Evolutionary conservation across 495 filamentous ascomycete species (phyloP), one percentile per base, ranked within the genome.

Genomic region (Penicillium diatomitis): DNA sequence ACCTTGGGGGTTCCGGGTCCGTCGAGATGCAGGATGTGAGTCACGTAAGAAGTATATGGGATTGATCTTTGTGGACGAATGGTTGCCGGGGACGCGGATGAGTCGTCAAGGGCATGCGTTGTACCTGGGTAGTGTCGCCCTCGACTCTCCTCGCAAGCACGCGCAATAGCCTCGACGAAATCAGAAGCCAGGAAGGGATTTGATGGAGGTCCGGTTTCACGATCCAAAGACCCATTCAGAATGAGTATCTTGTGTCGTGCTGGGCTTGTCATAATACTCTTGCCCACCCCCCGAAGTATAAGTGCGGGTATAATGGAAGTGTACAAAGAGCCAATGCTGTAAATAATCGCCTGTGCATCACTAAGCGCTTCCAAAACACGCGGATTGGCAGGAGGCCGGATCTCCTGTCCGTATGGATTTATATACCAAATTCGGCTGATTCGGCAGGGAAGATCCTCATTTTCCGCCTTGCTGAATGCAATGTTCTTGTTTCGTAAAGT

Each of bases 371-470:
- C 73, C 3, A 95, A 53, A 0, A 91, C 88, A 28, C 86, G 82
- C 0, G 87, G 84, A 58, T 95, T 96, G 2, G 87, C 84, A 0
- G 79, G 67, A 0, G 87, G 86, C 28, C 82, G 77, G 61, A 97
- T 96, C 66, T 96, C 90, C 56, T 84, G 79, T 29, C 91, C 91
- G 68, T 96, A 97, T 2, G 89, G 89, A 64, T 95, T 96, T 67
- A 97, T 96, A 69, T 96, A 97, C 88, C 87, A 96, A 53, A 97
- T 77, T 5, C 91, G 76, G 54, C 79, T 69, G 54, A 97, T 95
- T 35, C 85, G 79, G 5, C 84, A 76, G 0, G 85, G 76, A 6
- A 96, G 75, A 46, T 88, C 85, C 38, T 83, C 75, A 56, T 84
- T 75, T n/a, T 75, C 57, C 38, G 69, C 61, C 64, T 97, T 97